Evolutionary conservation across 1,284 basidiomycete genomes (phyloP).

Genomic region (Cutaneotrichosporon cutaneum): DNA sequence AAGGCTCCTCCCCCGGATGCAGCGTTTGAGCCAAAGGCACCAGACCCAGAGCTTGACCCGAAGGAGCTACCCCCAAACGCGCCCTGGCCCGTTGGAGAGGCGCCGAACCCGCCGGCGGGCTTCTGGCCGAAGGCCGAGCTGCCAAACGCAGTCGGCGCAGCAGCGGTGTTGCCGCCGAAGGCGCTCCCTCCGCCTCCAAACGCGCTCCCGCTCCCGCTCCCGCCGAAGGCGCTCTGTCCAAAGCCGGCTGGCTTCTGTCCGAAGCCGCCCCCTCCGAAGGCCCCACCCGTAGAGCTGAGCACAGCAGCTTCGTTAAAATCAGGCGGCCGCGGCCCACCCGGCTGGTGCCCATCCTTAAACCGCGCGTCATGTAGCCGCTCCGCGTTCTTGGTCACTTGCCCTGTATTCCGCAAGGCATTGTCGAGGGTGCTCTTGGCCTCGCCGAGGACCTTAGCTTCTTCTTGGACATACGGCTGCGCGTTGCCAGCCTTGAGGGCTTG

Average conservation of each 20-base stretch:
- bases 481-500: conserved; percentile 52
- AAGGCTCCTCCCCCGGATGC: conserved; percentile 12
- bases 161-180: not conserved
- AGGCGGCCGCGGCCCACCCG: conserved; percentile 31
- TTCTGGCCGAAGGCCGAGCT: conserved; percentile 8
- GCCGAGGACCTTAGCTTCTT: conserved; percentile 34
- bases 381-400: conserved; percentile 28
- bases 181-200: conserved; percentile 8
- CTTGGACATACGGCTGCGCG: conserved; percentile 30
- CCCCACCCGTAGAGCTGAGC: conserved; percentile 13
- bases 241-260: conserved; percentile 7
- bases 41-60: conserved; percentile 1
- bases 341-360: conserved; percentile 24
- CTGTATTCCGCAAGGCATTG: conserved; percentile 33
- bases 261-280: conserved; percentile 10
- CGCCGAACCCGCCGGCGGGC: not conserved
- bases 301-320: conserved; percentile 39
- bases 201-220: conserved; percentile 10
- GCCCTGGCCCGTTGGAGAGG: not conserved
- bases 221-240: conserved; percentile 8
- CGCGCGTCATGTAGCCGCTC: conserved; percentile 45
- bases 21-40: not conserved
- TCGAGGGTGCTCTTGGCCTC: conserved; percentile 32
- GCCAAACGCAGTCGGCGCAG: not conserved
- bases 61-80: conserved; percentile 18